These are phyloP conservation scores for Marasmius fiardii DNA, from an alignment of 1,284 basidiomycete genomes.

Conservation along the genomic window DNA sequence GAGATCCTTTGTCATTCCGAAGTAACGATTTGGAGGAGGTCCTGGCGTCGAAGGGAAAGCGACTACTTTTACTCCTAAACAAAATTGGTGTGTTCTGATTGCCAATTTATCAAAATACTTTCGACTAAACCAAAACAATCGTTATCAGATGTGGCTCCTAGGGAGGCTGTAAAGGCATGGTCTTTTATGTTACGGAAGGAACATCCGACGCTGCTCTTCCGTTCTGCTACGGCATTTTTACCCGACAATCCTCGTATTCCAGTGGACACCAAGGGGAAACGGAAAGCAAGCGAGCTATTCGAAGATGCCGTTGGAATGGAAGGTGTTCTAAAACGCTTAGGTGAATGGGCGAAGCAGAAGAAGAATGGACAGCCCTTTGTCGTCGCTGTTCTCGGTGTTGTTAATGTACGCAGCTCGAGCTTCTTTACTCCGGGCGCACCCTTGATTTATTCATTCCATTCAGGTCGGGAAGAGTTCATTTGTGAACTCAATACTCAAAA, in stretches of 20 bases:
- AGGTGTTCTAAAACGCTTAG: conserved; percentile 43
- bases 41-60: conserved; percentile 45
- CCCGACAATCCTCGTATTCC: conserved; percentile 33
- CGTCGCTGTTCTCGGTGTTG: conserved; percentile 73
- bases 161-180: conserved; percentile 81
- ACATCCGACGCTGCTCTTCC: conserved; percentile 79
- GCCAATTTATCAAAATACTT: neutral
- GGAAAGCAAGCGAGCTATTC: conserved; percentile 41
- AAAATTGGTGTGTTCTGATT: conserved; percentile 70
- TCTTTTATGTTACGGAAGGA: conserved; percentile 62
- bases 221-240: conserved; percentile 69
- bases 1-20: conserved; percentile 75
- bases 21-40: conserved; percentile 65
- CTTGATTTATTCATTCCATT: conserved; percentile 2
- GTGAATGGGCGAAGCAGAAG: conserved; percentile 44
- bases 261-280: conserved; percentile 32
- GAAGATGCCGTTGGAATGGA: conserved; percentile 61
- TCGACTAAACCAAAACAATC: conserved; percentile 5
- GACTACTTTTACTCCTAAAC: conserved; percentile 74
- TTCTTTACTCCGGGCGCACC: neutral
- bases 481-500: conserved; percentile 69
- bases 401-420: conserved; percentile 54
- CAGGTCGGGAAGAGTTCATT: conserved; percentile 82
- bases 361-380: conserved; percentile 43
- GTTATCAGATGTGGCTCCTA: conserved; percentile 75